These are phyloP conservation scores for Elsinoe arachidis DNA, from an alignment of 2,329 filamentous ascomycete species.

Conservation along the genomic window DNA sequence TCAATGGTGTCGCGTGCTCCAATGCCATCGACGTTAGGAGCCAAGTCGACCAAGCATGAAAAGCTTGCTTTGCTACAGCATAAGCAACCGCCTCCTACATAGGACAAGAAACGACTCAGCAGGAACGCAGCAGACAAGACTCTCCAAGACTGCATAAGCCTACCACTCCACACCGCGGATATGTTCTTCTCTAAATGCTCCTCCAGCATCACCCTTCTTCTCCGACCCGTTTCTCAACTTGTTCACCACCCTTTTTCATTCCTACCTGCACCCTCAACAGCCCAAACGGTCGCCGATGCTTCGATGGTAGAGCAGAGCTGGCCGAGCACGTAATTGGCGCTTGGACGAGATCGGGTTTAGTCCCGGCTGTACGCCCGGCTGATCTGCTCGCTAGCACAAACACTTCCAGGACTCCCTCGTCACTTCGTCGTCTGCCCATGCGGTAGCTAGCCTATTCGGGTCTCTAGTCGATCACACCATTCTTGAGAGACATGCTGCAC, in stretches of 20 bases:
- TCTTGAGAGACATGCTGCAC: background rate
- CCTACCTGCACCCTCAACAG: background rate
- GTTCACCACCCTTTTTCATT: background rate
- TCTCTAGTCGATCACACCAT: constrained; percentile 17
- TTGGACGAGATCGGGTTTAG: constrained; percentile 7
- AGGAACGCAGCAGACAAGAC: background rate
- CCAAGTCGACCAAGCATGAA: background rate
- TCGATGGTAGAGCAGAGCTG: background rate
- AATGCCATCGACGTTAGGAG: background rate
- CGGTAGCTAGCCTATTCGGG: constrained; percentile 13
- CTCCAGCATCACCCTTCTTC: background rate
- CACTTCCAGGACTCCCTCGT: background rate
- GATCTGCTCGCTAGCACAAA: constrained; percentile 10
- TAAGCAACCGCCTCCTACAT: background rate
- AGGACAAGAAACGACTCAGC: background rate
- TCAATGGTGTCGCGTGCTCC: background rate
- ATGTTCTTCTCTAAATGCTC: background rate
- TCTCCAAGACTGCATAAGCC: background rate
- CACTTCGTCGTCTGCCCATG: constrained; percentile 9
- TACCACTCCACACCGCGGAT: background rate
- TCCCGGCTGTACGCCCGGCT: background rate
- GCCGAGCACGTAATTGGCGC: constrained; percentile 11
- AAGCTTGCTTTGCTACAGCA: background rate
- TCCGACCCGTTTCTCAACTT: background rate
- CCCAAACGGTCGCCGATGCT: background rate